phyloP scores from a whole-genome alignment of 1,284 basidiomycete species.

The Leccinum pachyderme region DNA sequence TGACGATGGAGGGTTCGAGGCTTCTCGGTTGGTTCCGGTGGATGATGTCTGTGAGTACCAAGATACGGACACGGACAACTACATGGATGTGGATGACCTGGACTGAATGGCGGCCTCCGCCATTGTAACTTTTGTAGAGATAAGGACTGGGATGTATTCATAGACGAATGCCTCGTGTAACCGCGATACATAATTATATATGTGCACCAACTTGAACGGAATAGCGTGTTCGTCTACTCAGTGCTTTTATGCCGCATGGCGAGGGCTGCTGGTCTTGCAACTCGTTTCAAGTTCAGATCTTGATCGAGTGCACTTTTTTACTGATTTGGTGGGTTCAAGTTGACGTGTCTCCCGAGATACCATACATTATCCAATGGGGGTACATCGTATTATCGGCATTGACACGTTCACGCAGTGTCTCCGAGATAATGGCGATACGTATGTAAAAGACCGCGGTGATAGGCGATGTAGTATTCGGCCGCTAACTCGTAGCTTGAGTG shows the following conservation, averaged over 20 bases:
- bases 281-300: too few relatives aligned
- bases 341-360: too few relatives aligned
- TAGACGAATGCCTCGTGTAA: constrained; percentile 3
- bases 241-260: not conserved
- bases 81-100: constrained; percentile 29
- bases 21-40: constrained; percentile 45
- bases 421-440: not conserved
- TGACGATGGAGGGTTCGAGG: constrained; percentile 40
- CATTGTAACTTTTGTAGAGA: not conserved
- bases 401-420: not conserved
- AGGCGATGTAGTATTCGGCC: not conserved
- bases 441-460: not conserved
- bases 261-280: too few relatives aligned
- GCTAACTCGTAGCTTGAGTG: not conserved
- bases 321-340: too few relatives aligned
- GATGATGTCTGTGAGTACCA: constrained; percentile 45
- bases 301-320: too few relatives aligned
- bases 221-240: not conserved
- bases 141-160: constrained; percentile 5
- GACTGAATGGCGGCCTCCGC: constrained; percentile 8
- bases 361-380: not conserved
- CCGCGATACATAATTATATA: constrained; percentile 5
- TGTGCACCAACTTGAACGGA: not conserved
- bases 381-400: not conserved
- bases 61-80: constrained; percentile 56